Conservation (phyloP, 2,329 filamentous ascomycete genomes). For the Ilyonectria sp. region DNA sequence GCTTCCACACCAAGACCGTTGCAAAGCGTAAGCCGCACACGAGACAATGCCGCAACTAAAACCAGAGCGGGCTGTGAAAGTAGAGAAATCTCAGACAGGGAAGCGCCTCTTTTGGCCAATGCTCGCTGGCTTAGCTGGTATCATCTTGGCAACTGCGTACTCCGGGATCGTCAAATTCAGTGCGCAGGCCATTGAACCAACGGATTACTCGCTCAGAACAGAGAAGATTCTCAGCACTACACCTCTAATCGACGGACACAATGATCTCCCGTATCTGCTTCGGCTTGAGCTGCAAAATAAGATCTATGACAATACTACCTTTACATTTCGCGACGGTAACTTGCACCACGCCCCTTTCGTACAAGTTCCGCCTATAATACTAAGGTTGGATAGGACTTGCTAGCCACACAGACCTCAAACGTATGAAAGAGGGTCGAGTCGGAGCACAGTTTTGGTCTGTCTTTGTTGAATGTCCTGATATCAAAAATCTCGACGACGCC, state of each 20-base stretch:
- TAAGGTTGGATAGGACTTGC: constrained; percentile 5
- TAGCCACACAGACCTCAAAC: constrained; percentile 32
- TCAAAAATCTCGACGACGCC: constrained; percentile 9
- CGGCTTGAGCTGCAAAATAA: constrained; percentile 35
- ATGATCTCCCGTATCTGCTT: constrained; percentile 33
- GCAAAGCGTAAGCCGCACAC: background rate
- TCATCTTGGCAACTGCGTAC: background rate
- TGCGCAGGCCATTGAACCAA: background rate
- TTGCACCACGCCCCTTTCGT: background rate
- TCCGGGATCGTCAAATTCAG: background rate
- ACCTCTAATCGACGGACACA: constrained; percentile 36
- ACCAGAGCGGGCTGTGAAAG: background rate
- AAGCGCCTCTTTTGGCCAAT: background rate
- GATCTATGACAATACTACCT: constrained; percentile 26
- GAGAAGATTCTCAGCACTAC: constrained; percentile 17
- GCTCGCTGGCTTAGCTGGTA: background rate
- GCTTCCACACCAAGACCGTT: background rate
- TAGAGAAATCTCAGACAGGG: background rate
- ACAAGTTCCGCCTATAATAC: background rate
- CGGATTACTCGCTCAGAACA: constrained; percentile 19
- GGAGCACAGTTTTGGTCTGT: constrained; percentile 37
- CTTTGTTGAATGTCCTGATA: constrained; percentile 33
- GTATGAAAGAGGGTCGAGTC: constrained; percentile 32
- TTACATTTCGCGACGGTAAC: constrained; percentile 17
- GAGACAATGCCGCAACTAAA: background rate